These are phyloP conservation scores for Apiospora saccharicola DNA, from an alignment of 2,329 filamentous ascomycete species.

Conservation along the genomic window DNA sequence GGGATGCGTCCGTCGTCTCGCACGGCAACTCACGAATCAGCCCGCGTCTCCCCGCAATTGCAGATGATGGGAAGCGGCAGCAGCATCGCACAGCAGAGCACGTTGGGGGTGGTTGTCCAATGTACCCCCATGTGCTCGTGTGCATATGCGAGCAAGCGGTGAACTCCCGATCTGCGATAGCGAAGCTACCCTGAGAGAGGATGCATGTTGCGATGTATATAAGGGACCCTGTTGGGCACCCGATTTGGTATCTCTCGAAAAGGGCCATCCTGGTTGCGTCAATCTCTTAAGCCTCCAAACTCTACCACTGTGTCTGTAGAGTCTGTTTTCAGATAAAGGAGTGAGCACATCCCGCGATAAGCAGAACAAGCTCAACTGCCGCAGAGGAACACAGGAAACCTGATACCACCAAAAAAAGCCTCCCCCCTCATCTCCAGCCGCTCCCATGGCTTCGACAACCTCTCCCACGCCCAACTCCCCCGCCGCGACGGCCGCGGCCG, in stretches of 20 bases:
- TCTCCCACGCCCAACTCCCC: slow-evolving; percentile 16
- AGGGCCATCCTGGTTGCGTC: neutral
- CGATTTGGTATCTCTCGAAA: neutral
- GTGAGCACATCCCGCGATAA: neutral
- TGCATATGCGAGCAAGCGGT: neutral
- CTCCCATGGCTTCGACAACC: neutral
- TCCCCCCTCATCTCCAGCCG: neutral
- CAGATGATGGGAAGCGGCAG: neutral
- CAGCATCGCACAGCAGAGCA: neutral
- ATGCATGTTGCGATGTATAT: slow-evolving; percentile 2
- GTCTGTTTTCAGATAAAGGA: neutral
- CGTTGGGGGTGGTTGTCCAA: neutral
- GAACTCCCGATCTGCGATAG: neutral
- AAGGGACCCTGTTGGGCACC: neutral
- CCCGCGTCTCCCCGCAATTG: neutral
- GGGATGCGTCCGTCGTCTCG: neutral
- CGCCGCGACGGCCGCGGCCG: slow-evolving; percentile 33
- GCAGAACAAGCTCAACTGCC: neutral
- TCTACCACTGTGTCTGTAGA: neutral
- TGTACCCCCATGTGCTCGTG: neutral
- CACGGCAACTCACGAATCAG: slow-evolving; percentile 4
- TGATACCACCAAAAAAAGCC: neutral
- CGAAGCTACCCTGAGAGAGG: neutral
- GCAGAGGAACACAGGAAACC: neutral
- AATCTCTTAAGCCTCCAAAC: neutral